Evolutionary conservation across 2,329 filamentous ascomycete species (phyloP), one percentile per base, ranked within the genome.

Genomic region (Trichoderma sp.): DNA sequence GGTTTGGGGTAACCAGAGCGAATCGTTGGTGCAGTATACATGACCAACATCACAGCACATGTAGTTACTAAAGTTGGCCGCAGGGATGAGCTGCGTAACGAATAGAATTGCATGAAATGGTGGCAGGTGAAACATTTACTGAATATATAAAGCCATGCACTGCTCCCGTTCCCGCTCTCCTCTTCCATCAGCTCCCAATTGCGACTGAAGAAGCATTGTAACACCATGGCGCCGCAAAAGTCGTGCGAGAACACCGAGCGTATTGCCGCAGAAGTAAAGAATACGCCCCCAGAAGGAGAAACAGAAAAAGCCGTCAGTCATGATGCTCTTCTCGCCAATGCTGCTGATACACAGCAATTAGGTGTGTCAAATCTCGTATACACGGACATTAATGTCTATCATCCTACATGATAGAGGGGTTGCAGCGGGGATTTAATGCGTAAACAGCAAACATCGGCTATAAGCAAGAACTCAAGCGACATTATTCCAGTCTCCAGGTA

Each of bases 401-500:
- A 24, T 52, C 7, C 43, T 18, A 3, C 11, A 11, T 21, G 7
- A 11, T 46, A 11, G 43, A 46, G 14, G n/a, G 18, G 14, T 28
- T 52, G 10, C n/a, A 26, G n/a, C 10, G 8, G 21, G 21, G 21
- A 24, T 26, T 26, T 64, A n/a, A 28, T 26, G 18, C 14, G 21
- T 24, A 21, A n/a, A 30, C 54, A 64, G 60, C 60, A 54, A 55
- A 32, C 21, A 64, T 64, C 18, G 60, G 49, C 4, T 64, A 64
- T 18, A 64, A 39, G 21, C 49, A 64, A 34, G 60, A 64, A 39
- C 60, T 64, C 10, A 49, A 54, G 24, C 60, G 60, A 5, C 60
- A 64, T 54, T 64, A 64, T 21, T 64, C 60, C 13, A 64, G 32
- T 54, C 11, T 64, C 8, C 60, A 64, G 34, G 32, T 64, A 5